Evolutionary conservation across 495 filamentous ascomycete species (phyloP).

Genomic region (Neurospora pannonica): DNA sequence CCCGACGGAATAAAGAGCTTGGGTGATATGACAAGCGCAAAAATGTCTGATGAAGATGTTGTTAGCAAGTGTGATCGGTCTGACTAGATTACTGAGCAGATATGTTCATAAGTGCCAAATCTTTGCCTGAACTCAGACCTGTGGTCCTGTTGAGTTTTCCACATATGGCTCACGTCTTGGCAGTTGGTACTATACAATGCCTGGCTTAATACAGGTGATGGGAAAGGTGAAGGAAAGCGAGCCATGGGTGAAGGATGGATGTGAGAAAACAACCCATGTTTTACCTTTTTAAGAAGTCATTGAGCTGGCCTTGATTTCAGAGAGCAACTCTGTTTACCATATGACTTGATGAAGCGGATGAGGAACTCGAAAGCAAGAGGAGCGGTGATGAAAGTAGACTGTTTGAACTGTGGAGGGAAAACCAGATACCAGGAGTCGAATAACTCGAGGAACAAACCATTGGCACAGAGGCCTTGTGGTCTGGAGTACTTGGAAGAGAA

Average conservation of each 20-base stretch:
- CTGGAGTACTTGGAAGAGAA: not conserved
- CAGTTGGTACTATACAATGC: not conserved
- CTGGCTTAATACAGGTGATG: not conserved
- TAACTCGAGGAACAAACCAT: not conserved
- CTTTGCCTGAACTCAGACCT: not conserved
- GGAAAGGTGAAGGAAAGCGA: not conserved
- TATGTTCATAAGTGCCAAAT: not conserved
- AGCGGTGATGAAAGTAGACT: not conserved
- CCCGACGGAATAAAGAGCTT: not conserved
- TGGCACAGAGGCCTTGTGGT: not conserved
- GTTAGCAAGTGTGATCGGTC: not conserved
- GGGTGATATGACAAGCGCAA: not conserved
- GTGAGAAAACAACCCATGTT: not conserved
- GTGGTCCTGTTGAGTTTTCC: not conserved
- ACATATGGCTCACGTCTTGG: not conserved
- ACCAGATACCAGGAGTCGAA: not conserved
- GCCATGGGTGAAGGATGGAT: not conserved
- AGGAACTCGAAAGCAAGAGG: not conserved
- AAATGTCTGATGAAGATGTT: not conserved
- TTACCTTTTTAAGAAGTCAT: not conserved
- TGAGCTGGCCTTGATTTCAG: not conserved
- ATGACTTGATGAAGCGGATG: not conserved
- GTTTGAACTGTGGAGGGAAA: not conserved
- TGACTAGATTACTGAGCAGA: not conserved
- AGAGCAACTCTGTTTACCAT: not conserved